Evolutionary conservation across 345 rosid species (phyloP).

Genomic region (Corymbia maculata): DNA sequence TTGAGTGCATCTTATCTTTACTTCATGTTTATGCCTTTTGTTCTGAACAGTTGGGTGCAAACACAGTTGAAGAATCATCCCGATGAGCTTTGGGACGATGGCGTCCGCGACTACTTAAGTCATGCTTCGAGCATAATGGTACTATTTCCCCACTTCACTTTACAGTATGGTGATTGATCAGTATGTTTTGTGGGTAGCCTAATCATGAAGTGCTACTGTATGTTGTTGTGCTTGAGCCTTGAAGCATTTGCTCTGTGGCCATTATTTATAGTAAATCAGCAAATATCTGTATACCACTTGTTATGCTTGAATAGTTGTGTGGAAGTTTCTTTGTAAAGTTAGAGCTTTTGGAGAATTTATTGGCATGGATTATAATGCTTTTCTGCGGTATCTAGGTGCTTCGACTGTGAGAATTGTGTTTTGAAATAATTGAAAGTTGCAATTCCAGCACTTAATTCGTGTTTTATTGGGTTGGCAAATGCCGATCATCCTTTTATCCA

Average conservation of each 20-base stretch:
- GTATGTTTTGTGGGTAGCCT: background rate
- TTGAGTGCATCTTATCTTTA: background rate
- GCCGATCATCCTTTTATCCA: background rate
- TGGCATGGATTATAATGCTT: background rate
- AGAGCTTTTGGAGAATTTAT: background rate
- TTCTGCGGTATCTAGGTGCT: background rate
- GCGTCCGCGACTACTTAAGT: constrained; percentile 59
- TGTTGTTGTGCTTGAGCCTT: background rate
- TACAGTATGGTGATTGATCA: background rate
- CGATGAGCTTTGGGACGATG: constrained; percentile 99
- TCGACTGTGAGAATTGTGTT: background rate
- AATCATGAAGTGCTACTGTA: background rate
- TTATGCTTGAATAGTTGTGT: background rate
- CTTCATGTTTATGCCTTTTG: constrained; percentile 1
- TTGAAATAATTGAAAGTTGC: background rate
- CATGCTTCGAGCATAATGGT: constrained; percentile 81
- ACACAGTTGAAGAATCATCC: constrained; percentile 83
- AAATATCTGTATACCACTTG: background rate
- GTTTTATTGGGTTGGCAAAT: background rate
- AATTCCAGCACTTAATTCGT: background rate
- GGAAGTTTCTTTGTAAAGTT: background rate
- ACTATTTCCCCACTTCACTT: constrained; percentile 1
- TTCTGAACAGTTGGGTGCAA: constrained; percentile 79
- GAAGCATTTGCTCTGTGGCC: background rate
- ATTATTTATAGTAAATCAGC: background rate